Base-by-base conservation (phyloP, 2,329 filamentous ascomycete species). In the Exserohilum rostratum region DNA sequence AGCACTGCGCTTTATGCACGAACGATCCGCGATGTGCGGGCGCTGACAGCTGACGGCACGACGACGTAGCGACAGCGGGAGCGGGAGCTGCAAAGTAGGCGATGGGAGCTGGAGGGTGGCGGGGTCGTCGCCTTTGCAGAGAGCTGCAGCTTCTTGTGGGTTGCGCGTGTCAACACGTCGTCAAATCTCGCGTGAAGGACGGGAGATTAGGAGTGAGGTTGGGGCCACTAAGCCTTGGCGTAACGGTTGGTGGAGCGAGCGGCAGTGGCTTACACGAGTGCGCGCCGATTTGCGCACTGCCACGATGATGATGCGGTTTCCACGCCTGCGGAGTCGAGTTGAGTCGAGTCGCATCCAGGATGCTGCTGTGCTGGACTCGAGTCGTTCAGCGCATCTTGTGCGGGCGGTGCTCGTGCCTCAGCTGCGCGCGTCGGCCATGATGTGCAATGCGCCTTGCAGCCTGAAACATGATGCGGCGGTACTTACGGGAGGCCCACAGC, bases 181-280 rank as follows among this genome's bases (percentile, higher is more conserved):
- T 62, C 46, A 56, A 51, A 55, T 50, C 40, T 54, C 46, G 52
- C 48, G 63, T 67, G 66, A 63, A 62, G 53, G 46, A 43, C 53
- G 69, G 69, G 70, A 73, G 71, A 73, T 73, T 67, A 65, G 63
- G 55, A 59, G 58, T 68, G 62, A 70, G 58, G 64, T 67, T 55
- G 60, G 51, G 29, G 49, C 51, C 62, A 58, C 55, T 25, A 25
- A 27, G 13, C 60, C 71, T 74, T 75, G 71, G 71, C 71, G 66
- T 64, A 54, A 55, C 57, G 55, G 64, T 46, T 65, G 62, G 60
- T 58, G 64, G 53, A 65, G 57, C 60, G 59, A 65, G 62, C 57
- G 58, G 61, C 63, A 59, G 65, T 66, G 67, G 66, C 67, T 67
- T 64, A 55, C 29, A 25, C 22, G 22, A 25, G 25, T 34, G 46